These are phyloP conservation scores for Leishmania major DNA, from an alignment of 208 protist species.

Conservation along the genomic window DNA sequence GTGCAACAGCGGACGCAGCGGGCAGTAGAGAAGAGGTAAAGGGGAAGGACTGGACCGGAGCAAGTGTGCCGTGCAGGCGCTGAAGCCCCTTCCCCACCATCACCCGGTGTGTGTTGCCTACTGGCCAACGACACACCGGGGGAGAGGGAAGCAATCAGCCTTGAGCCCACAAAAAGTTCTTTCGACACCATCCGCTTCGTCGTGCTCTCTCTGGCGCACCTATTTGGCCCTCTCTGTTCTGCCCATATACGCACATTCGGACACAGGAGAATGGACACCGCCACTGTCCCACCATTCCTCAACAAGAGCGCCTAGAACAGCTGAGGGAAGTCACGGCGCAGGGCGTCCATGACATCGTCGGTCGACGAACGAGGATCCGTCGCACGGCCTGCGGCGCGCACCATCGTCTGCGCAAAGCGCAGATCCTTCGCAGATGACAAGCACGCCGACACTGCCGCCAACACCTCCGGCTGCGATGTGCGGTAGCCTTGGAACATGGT, in stretches of 20 bases:
- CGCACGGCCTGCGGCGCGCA: slow-evolving; percentile 60
- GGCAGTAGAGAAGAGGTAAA: not conserved
- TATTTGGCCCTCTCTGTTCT: not conserved
- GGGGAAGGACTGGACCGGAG: not conserved
- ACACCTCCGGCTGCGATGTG: slow-evolving; percentile 66
- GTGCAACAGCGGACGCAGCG: not conserved
- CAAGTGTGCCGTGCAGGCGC: not conserved
- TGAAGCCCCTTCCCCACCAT: not conserved
- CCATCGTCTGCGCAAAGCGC: slow-evolving; percentile 67
- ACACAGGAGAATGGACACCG: not conserved
- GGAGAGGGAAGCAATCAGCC: not conserved
- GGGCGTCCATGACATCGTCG: slow-evolving; percentile 76
- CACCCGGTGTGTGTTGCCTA: not conserved
- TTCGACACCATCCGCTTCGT: not conserved
- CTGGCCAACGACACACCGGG: not conserved
- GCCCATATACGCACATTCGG: not conserved
- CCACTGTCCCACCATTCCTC: not conserved
- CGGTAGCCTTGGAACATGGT: slow-evolving; percentile 80
- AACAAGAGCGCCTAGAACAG: slow-evolving; percentile 33
- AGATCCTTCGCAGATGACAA: slow-evolving; percentile 56
- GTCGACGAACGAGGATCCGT: slow-evolving; percentile 64
- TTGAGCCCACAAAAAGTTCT: not conserved
- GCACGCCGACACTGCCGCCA: slow-evolving; percentile 75
- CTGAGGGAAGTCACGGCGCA: slow-evolving; percentile 71
- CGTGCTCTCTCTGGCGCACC: not conserved